Conservation (phyloP, 129 eudicot species). For the Saposhnikovia divaricata region DNA sequence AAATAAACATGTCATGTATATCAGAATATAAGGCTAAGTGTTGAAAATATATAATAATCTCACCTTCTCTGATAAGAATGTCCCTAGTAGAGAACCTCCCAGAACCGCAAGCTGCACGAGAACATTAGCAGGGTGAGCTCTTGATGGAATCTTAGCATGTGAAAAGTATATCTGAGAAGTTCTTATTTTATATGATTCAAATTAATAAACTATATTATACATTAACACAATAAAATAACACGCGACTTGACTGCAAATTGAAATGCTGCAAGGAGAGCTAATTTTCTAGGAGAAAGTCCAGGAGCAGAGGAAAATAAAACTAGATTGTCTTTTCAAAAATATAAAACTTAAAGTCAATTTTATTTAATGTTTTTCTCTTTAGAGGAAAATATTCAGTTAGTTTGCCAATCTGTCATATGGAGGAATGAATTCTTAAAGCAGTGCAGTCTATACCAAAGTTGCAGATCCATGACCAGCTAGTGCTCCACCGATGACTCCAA, state of each 20-base stretch:
- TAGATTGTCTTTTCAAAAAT: background rate
- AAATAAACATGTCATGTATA: background rate
- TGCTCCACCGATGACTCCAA: constrained; percentile 95
- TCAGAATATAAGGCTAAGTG: background rate
- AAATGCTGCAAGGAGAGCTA: background rate
- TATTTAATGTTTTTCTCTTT: background rate
- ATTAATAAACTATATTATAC: background rate
- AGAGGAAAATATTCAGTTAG: background rate
- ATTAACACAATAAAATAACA: background rate
- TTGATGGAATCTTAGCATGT: constrained; percentile 10
- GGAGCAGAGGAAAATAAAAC: background rate
- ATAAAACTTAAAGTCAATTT: background rate
- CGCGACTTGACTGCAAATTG: background rate
- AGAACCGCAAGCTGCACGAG: constrained; percentile 78
- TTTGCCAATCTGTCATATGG: constrained; percentile 5
- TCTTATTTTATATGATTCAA: background rate
- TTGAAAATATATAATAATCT: constrained; percentile 9
- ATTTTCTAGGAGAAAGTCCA: background rate
- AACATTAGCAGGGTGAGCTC: constrained; percentile 12
- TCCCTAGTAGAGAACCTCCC: constrained; percentile 94
- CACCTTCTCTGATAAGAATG: constrained; percentile 84
- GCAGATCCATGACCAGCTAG: constrained; percentile 97
- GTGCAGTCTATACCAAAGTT: constrained; percentile 56
- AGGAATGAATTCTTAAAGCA: constrained; percentile 5
- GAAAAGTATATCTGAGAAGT: background rate